Evolutionary conservation across 441 rosid species (phyloP).

Genomic region (Syzygium syzygioides): DNA sequence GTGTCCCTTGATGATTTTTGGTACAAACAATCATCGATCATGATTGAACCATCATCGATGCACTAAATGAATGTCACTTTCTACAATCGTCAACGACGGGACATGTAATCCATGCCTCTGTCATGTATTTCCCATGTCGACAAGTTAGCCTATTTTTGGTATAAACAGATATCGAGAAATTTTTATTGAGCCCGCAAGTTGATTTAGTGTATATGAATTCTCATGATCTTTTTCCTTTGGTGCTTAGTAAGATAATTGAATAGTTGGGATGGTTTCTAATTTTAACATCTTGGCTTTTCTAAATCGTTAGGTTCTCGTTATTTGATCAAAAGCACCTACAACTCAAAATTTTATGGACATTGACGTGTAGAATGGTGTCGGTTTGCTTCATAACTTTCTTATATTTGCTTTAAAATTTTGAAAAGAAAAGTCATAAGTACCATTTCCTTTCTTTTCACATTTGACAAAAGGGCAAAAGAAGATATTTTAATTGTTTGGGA

Average conservation of each 20-base stretch:
- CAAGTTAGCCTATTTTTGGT: no score
- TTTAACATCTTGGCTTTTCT: neutral
- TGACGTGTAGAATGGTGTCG: neutral
- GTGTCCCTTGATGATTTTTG: no score
- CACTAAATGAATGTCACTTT: no score
- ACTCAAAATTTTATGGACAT: neutral
- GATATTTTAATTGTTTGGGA: neutral
- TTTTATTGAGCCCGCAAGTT: fast-evolving
- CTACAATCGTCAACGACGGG: no score
- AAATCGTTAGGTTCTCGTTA: neutral
- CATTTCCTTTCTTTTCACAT: neutral
- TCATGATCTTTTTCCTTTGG: fast-evolving
- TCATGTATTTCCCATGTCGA: no score
- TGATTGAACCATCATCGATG: no score
- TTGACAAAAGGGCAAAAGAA: neutral
- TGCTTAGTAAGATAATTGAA: neutral
- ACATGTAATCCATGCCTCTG: no score
- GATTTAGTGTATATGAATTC: neutral
- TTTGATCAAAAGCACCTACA: neutral
- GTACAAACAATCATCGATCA: no score
- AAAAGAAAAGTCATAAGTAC: neutral
- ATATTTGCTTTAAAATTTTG: neutral
- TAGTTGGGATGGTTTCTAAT: neutral
- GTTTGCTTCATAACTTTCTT: neutral
- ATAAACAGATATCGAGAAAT: neutral